phyloP scores from a whole-genome alignment of 208 protist genomes.

The Trypanosoma cruzi region DNA sequence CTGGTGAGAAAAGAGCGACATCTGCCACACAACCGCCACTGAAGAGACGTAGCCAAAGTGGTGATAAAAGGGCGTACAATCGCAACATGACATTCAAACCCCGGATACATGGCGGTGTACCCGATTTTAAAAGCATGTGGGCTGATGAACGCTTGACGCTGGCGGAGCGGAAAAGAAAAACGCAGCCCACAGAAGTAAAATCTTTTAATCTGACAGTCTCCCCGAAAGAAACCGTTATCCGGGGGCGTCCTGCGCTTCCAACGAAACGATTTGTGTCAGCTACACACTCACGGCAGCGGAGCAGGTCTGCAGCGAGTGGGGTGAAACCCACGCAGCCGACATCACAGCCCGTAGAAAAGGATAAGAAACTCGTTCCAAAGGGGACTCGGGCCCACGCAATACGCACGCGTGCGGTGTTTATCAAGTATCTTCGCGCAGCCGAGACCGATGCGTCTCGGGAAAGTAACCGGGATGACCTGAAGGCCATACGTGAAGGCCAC shows the following conservation, averaged over 20 bases:
- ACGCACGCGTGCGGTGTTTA: slow-evolving; percentile 72
- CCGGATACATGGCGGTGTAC: slow-evolving; percentile 69
- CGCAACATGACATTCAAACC: slow-evolving; percentile 78
- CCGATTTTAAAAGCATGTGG: slow-evolving; percentile 78
- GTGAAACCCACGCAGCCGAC: background rate
- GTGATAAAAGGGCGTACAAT: slow-evolving; percentile 36
- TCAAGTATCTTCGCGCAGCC: slow-evolving; percentile 45
- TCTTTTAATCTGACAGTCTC: slow-evolving; percentile 63
- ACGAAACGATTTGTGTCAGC: slow-evolving; percentile 20
- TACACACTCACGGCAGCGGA: slow-evolving; percentile 5
- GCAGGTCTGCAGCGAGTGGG: slow-evolving; percentile 5
- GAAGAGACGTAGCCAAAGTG: slow-evolving; percentile 9
- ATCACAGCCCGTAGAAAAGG: background rate
- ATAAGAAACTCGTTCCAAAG: slow-evolving; percentile 31
- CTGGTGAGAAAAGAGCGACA: background rate
- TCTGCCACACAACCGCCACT: slow-evolving; percentile 2
- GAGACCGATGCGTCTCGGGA: slow-evolving; percentile 35
- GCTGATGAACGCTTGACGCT: slow-evolving; percentile 49
- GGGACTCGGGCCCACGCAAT: slow-evolving; percentile 83
- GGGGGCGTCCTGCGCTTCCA: slow-evolving; percentile 10
- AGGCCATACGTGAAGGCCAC: slow-evolving; percentile 19
- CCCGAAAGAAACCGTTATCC: slow-evolving; percentile 31
- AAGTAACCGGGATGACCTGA: slow-evolving; percentile 25
- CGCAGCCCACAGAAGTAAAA: slow-evolving; percentile 38
- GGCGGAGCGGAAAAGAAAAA: slow-evolving; percentile 46